Conservation (phyloP, 108 stramenopile species). For the Cyclotella baltica region DNA sequence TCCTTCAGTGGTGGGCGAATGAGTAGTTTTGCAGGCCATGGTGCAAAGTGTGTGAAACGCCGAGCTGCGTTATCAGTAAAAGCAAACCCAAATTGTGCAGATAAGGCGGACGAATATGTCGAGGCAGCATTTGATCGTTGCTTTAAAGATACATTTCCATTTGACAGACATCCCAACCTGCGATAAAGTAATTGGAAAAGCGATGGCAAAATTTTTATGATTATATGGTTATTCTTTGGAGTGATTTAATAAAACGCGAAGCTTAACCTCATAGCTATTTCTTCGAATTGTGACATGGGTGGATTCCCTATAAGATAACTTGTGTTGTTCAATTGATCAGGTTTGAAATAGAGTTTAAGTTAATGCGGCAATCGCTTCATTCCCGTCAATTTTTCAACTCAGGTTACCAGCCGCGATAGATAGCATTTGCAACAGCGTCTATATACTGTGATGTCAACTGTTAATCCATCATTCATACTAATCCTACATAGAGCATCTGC, state of each 20-base stretch:
- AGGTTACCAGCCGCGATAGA: no score
- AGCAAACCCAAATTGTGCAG: constrained; percentile 87
- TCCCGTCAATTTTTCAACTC: no score
- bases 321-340: no score
- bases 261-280: background rate
- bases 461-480: no score
- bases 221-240: no score
- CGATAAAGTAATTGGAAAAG: constrained; percentile 32
- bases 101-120: constrained; percentile 79
- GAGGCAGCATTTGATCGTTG: constrained; percentile 91
- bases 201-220: background rate
- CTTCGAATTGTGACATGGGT: no score
- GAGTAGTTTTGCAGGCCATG: constrained; percentile 48
- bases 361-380: no score
- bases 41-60: constrained; percentile 71
- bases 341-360: no score
- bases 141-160: constrained; percentile 85
- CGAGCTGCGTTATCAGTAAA: constrained; percentile 78
- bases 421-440: no score
- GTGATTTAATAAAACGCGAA: background rate
- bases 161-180: constrained; percentile 88
- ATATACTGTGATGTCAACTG: no score
- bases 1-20: constrained; percentile 36
- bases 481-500: no score
- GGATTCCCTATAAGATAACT: no score